Evolutionary conservation across 1,284 basidiomycete genomes (phyloP).

Genomic region (Tilletia walkeri): DNA sequence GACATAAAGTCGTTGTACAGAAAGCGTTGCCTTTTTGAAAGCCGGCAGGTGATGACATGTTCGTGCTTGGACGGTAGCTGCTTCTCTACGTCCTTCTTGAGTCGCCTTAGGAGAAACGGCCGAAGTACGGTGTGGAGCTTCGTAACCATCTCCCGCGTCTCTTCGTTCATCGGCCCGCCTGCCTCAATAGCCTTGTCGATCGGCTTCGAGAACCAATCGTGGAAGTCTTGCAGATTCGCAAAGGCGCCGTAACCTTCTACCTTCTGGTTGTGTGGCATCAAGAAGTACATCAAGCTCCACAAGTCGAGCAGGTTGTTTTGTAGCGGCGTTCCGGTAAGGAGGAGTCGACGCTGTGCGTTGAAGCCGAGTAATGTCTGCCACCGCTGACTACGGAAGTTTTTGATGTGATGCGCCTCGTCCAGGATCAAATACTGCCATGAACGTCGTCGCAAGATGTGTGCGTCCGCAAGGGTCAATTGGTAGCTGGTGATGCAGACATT

Average conservation of each 20-base stretch:
- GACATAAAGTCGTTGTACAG: constrained; percentile 99
- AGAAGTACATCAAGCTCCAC: constrained; percentile 90
- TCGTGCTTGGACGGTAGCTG: constrained; percentile 93
- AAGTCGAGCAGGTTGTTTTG: constrained; percentile 95
- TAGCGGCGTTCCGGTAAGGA: constrained; percentile 88
- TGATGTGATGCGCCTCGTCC: constrained; percentile 98
- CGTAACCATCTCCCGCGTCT: constrained; percentile 78
- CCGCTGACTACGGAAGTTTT: constrained; percentile 91
- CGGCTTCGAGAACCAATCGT: constrained; percentile 85
- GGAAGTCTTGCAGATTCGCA: constrained; percentile 89
- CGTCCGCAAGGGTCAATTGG: constrained; percentile 82
- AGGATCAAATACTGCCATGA: constrained; percentile 95
- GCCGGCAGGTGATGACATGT: constrained; percentile 83
- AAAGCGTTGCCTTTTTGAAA: constrained; percentile 92
- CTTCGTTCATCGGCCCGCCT: constrained; percentile 75
- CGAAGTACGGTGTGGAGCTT: constrained; percentile 90
- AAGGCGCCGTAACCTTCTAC: constrained; percentile 69
- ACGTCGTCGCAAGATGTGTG: constrained; percentile 91
- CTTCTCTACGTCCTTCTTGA: constrained; percentile 94
- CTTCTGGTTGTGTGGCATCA: constrained; percentile 72
- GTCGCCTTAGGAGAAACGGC: constrained; percentile 86
- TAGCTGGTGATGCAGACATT: constrained; percentile 96
- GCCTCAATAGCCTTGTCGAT: constrained; percentile 90
- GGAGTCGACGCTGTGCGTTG: constrained; percentile 78
- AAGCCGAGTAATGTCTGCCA: constrained; percentile 96